Conservation (phyloP, 2,329 filamentous ascomycete genomes). For the Sclerotinia spermophila region DNA sequence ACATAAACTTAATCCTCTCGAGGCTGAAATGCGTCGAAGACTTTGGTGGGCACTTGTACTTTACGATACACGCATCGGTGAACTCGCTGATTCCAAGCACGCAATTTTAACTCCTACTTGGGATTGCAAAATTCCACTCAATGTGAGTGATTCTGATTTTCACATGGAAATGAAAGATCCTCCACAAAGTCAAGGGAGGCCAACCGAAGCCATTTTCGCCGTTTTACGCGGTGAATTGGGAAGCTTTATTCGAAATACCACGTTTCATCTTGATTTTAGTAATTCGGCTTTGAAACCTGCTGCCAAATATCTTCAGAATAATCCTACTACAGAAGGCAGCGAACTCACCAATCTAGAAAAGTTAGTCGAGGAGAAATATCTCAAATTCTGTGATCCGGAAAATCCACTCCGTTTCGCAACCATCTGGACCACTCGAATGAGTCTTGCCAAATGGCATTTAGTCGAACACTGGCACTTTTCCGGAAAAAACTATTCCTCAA, state of each 20-base stretch:
- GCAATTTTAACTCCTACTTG: constrained; percentile 42
- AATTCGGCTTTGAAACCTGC: constrained; percentile 26
- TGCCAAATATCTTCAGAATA: constrained; percentile 21
- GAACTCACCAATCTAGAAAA: constrained; percentile 38
- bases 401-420: constrained; percentile 40
- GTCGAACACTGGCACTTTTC: constrained; percentile 32
- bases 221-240: constrained; percentile 55
- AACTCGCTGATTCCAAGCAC: constrained; percentile 54
- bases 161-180: constrained; percentile 54
- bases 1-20: constrained; percentile 48
- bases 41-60: constrained; percentile 70
- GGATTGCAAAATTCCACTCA: constrained; percentile 57
- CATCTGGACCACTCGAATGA: constrained; percentile 30
- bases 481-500: constrained; percentile 25
- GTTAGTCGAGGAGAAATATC: constrained; percentile 42
- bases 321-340: constrained; percentile 15
- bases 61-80: constrained; percentile 66
- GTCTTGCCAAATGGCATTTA: constrained; percentile 33
- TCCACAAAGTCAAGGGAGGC: constrained; percentile 47
- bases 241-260: constrained; percentile 38
- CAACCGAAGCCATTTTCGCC: constrained; percentile 59
- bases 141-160: constrained; percentile 60
- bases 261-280: constrained; percentile 30
- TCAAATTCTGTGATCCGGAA: constrained; percentile 42
- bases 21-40: constrained; percentile 66